These are phyloP conservation scores for Syzygium aqueum DNA, from an alignment of 345 rosid species.

Conservation along the genomic window DNA sequence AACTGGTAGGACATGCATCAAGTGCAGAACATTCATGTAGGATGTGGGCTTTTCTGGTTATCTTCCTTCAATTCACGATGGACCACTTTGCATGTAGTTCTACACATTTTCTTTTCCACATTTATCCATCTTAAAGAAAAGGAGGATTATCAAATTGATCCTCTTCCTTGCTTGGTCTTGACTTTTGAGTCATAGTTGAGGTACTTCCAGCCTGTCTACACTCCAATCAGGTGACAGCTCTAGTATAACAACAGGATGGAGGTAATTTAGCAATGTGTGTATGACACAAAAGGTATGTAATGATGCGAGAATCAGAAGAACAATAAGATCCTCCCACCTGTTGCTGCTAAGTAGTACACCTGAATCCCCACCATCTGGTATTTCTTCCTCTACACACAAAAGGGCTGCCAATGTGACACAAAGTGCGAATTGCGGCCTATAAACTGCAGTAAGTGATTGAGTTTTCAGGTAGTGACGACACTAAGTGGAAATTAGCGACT, in stretches of 20 bases:
- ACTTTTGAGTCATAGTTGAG: neutral
- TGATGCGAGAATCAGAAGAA: neutral
- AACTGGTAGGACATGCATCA: neutral
- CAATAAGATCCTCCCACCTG: neutral
- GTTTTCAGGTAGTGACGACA: neutral
- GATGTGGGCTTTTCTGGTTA: neutral
- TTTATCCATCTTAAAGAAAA: neutral
- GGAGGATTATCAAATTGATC: neutral
- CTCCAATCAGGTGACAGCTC: neutral
- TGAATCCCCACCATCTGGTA: neutral
- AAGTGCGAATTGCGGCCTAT: neutral
- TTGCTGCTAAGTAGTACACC: neutral
- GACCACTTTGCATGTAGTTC: neutral
- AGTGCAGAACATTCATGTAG: neutral
- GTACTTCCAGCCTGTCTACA: neutral
- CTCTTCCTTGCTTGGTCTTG: neutral
- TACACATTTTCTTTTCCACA: neutral
- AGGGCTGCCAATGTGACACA: neutral
- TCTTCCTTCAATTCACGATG: neutral
- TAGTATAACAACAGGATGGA: neutral
- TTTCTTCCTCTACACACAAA: neutral
- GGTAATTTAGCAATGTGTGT: neutral
- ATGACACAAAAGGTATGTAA: neutral
- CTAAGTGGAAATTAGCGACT: neutral
- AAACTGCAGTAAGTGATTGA: neutral